A percentile compares a stretch with the other conserved stretches of the same genome.
These are phyloP conservation scores for Tremellales sp. DNA, from an alignment of 1,284 basidiomycete genomes.

Conservation along the genomic window DNA sequence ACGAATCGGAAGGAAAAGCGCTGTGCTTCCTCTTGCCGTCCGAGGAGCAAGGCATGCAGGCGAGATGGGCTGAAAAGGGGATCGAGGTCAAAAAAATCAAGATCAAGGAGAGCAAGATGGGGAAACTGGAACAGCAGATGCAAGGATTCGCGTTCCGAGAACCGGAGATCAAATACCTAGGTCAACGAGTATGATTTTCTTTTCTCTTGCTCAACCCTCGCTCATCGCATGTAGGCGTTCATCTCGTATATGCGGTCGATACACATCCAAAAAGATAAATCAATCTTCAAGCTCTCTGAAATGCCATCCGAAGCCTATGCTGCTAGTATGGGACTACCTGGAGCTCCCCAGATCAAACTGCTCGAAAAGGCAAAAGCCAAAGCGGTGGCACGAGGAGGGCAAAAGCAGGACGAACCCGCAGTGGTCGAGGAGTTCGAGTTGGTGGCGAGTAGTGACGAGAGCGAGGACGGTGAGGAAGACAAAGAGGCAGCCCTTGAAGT, in stretches of 20 bases:
- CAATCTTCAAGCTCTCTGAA: slow-evolving; percentile 79
- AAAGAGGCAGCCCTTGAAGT: slow-evolving; percentile 24
- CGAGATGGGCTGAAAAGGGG: slow-evolving; percentile 66
- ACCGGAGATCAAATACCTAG: slow-evolving; percentile 95
- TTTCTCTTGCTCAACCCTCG: background rate
- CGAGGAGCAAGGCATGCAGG: slow-evolving; percentile 86
- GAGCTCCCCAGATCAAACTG: slow-evolving; percentile 94
- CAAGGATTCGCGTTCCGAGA: slow-evolving; percentile 94
- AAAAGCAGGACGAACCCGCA: slow-evolving; percentile 22
- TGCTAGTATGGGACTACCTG: slow-evolving; percentile 85
- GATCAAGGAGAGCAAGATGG: slow-evolving; percentile 79
- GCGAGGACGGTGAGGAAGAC: slow-evolving; percentile 29
- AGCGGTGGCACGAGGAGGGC: slow-evolving; percentile 22
- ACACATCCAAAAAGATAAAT: slow-evolving; percentile 90
- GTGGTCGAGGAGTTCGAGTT: slow-evolving; percentile 10
- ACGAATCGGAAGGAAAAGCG: slow-evolving; percentile 84
- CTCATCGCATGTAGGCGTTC: slow-evolving; percentile 64
- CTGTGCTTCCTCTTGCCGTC: slow-evolving; percentile 80
- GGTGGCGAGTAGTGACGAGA: slow-evolving; percentile 14
- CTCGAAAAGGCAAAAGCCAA: slow-evolving; percentile 61
- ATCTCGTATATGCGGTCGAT: slow-evolving; percentile 93
- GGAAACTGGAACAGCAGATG: slow-evolving; percentile 79
- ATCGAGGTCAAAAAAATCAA: slow-evolving; percentile 81
- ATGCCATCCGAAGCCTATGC: slow-evolving; percentile 83
- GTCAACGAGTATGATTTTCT: slow-evolving; percentile 68